A percentile compares a stretch with the other conserved stretches of the same genome.
These are phyloP conservation scores for Wickerhamiella lipophila DNA, from an alignment of 805 yeast genomes.

Conservation along the genomic window DNA sequence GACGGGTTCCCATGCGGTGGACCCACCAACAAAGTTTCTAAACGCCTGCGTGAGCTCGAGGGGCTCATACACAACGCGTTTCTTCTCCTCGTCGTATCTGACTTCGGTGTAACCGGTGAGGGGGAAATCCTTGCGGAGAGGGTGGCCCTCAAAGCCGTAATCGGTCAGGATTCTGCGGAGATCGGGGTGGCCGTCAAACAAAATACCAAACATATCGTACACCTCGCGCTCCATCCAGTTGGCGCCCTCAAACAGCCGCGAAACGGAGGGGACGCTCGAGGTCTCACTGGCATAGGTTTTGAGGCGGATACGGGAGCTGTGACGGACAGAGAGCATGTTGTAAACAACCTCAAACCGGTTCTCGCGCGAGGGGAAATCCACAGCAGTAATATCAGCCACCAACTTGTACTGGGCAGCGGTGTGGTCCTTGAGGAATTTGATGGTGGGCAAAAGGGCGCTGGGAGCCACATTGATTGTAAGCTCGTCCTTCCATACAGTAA, in stretches of 20 bases:
- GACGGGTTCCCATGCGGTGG: slow-evolving; percentile 84
- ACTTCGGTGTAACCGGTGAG: slow-evolving; percentile 86
- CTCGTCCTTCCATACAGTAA: slow-evolving; percentile 85
- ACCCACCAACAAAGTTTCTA: slow-evolving; percentile 80
- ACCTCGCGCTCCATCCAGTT: slow-evolving; percentile 89
- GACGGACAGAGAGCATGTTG: slow-evolving; percentile 66
- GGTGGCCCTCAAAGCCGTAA: slow-evolving; percentile 87
- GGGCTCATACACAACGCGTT: slow-evolving; percentile 81
- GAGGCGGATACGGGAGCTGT: slow-evolving; percentile 76
- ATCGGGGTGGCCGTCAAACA: slow-evolving; percentile 83
- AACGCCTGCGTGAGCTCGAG: slow-evolving; percentile 84
- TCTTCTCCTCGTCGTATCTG: slow-evolving; percentile 80
- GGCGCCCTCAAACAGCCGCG: slow-evolving; percentile 63
- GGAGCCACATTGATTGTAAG: slow-evolving; percentile 66
- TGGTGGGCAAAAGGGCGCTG: slow-evolving; percentile 55
- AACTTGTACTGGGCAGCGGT: slow-evolving; percentile 69
- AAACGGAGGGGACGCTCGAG: slow-evolving; percentile 65
- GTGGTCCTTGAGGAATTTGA: slow-evolving; percentile 60
- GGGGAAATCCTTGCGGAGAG: slow-evolving; percentile 85
- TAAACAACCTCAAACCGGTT: slow-evolving; percentile 82
- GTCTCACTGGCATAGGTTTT: slow-evolving; percentile 81
- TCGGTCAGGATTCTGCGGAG: slow-evolving; percentile 82
- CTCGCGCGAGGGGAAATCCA: slow-evolving; percentile 70
- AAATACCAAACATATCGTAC: slow-evolving; percentile 75
- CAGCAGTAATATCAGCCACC: slow-evolving; percentile 73